Base-by-base conservation (phyloP, 2,329 filamentous ascomycete genomes). In the Plenodomus biglobosus region DNA sequence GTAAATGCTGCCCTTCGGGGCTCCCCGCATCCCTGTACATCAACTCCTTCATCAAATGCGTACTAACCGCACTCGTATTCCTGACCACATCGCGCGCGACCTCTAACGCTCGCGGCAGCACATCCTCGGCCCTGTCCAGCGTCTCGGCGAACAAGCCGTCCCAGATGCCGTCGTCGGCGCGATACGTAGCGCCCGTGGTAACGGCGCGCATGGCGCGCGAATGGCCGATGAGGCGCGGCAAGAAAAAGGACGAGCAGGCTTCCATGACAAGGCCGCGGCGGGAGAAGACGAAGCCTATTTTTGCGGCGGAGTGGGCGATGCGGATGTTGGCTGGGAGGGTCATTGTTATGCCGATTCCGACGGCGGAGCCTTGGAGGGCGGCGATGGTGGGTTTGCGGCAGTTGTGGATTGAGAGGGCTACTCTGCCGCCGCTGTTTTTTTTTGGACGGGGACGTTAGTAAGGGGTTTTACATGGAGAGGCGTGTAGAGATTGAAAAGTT, bases 211-310 rank as follows among this genome's bases (percentile, higher is more conserved):
- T 72, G 0, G 86, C 85, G 54, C 80, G 78, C 13, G 79, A 80
- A 46, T 80, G 75, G 48, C 88, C 87, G 50, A 90, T 79, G 20
- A 90, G 75, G 0, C 85, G 80, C 2, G 87, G 87, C 30, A 91
- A 76, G 75, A 88, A 91, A 70, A 81, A 91, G 8, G 82, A 85
- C 42, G 80, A 84, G 63, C 82, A 85, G 0, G 85, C 86, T 70
- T 92, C 88, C 81, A 88, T 85, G 50, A 83, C 78, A 61, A 91
- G 77, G 1, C 87, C 87, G 37, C 87, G 78, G 20, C 86, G 80
- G 19, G 80, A 78, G 68, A 91, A 92, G 16, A 90, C 86, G 65
- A 90, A 88, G 43, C 87, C 87, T 53, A 90, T 80, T 64, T 86
- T 87, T 2, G 86, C 84, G 10, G 74, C 71, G 35, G 73, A 66